Percentiles rank a stretch among this genome's conserved stretches.
phyloP scores from a whole-genome alignment of 2,329 filamentous ascomycete genomes.

The Anisogramma anomala region DNA sequence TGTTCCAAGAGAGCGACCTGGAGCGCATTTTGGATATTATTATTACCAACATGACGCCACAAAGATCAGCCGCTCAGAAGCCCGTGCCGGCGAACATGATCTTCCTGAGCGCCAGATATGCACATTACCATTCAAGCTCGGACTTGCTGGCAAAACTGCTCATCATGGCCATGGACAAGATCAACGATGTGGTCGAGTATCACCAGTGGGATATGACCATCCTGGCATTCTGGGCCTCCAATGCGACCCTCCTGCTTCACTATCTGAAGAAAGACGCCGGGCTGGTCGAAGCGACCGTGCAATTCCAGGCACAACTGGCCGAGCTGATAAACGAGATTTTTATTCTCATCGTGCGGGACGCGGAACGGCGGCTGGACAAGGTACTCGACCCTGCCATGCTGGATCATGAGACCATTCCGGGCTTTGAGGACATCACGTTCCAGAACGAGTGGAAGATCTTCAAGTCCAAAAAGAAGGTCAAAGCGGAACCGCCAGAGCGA shows the following conservation, averaged over 20 bases:
- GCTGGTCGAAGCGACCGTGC: slow-evolving; percentile 65
- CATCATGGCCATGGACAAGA: slow-evolving; percentile 82
- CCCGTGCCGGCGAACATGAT: slow-evolving; percentile 95
- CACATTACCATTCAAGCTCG: slow-evolving; percentile 84
- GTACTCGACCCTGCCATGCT: slow-evolving; percentile 88
- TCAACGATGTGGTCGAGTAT: slow-evolving; percentile 90
- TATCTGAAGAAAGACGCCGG: slow-evolving; percentile 92
- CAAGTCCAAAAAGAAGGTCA: slow-evolving; percentile 78
- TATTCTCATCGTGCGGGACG: slow-evolving; percentile 91
- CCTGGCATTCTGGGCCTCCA: slow-evolving; percentile 96
- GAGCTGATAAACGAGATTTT: slow-evolving; percentile 98
- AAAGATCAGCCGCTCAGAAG: slow-evolving; percentile 91
- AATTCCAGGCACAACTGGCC: slow-evolving; percentile 86
- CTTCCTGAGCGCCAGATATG: slow-evolving; percentile 89
- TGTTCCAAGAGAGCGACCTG: slow-evolving; percentile 91
- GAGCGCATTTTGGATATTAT: slow-evolving; percentile 87
- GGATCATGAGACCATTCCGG: slow-evolving; percentile 95
- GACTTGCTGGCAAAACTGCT: slow-evolving; percentile 75
- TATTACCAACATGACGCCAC: slow-evolving; percentile 96
- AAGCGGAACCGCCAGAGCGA: slow-evolving; percentile 83
- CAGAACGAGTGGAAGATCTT: slow-evolving; percentile 99
- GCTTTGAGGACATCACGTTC: slow-evolving; percentile 92
- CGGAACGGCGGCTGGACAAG: slow-evolving; percentile 91
- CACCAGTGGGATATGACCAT: slow-evolving; percentile 99
- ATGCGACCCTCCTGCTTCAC: slow-evolving; percentile 86